These are phyloP conservation scores for Dinochytrium kinnereticum DNA, from an alignment of 371 early-diverging fungal species.

Conservation along the genomic window DNA sequence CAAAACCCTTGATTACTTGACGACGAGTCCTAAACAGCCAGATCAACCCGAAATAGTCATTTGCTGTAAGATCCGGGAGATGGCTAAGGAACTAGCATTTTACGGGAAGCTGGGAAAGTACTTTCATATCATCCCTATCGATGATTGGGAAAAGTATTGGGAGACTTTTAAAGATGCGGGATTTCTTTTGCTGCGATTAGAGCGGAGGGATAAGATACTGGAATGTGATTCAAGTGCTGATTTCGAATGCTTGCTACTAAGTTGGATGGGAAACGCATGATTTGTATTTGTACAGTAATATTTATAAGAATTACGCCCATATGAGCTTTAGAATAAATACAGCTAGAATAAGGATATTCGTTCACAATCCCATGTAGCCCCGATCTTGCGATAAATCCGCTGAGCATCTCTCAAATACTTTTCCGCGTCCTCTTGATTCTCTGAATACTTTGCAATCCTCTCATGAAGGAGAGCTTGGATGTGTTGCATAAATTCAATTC, in stretches of 20 bases:
- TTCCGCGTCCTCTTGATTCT: slow-evolving; percentile 15
- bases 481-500: slow-evolving; percentile 15
- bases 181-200: slow-evolving; percentile 26
- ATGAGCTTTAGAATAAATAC: too few species aligned
- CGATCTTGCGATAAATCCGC: slow-evolving; percentile 21
- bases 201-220: slow-evolving; percentile 7
- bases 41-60: slow-evolving; percentile 17
- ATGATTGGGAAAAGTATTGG: slow-evolving; percentile 32
- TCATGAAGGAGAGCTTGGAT: slow-evolving; percentile 22
- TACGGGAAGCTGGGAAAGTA: slow-evolving; percentile 30
- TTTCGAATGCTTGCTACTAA: slow-evolving; percentile 20
- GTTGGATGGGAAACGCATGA: slow-evolving; percentile 5
- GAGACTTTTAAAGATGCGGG: slow-evolving; percentile 14
- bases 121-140: slow-evolving; percentile 12
- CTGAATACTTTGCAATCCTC: slow-evolving; percentile 16
- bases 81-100: slow-evolving; percentile 25
- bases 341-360: not conserved
- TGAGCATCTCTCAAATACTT: slow-evolving; percentile 26
- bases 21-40: not conserved
- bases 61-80: slow-evolving; percentile 17
- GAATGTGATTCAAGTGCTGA: slow-evolving; percentile 25
- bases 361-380: slow-evolving; percentile 33
- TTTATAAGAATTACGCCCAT: not conserved
- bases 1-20: not conserved
- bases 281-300: not conserved